Base-by-base conservation (phyloP, 176 grass and related monocot species). In the Miscanthus lutarioriparius region DNA sequence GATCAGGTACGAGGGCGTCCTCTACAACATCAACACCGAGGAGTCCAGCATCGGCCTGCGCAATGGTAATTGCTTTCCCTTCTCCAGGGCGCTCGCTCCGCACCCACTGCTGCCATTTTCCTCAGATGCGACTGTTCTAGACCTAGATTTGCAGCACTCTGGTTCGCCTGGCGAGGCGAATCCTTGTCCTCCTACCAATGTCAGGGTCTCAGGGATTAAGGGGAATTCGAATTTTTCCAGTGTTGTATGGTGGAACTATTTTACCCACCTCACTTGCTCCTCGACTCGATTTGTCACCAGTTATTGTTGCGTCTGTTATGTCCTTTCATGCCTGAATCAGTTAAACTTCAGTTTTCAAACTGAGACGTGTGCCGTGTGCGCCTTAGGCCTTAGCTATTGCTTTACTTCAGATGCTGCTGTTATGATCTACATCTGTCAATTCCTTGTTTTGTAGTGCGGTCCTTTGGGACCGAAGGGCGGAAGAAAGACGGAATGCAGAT, bases 1-100 rank as follows among this genome's bases (percentile, higher is more conserved):
- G 89, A 96, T 96, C 84, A 90, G 94, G 85, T 96, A 93, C 86
- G 94, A 96, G 91, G 94, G 94, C 76, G 80, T 91, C 74, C 91
- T 96, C 81, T 91, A 83, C 86, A 89, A 88, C 88, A 91, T 96
- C 86, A 91, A 93, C 80, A 91, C 91, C 41, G 86, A 89, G 12
- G 89, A 93, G 73, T 93, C 90, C 67, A 95, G 84, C 90, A 92
- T 95, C 91, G 90, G 88, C 68, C 59, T 95, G 20, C 63, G 88
- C 70, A 88, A 95, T 70, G 93, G 93, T 95, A 88, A 80, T 30
- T 65, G 67, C 4, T 20, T 10, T 22, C 75, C 35, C 20, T 7
- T 14, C 70, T 13, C 41, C n/a, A 6, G 0, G 26, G 17, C 63
- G 2, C 64, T 53, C 59, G 7, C 73, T 26, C 38, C 27, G 14